Evolutionary conservation across 1,284 basidiomycete genomes (phyloP), one percentile per base, ranked within the genome.

Genomic region (Testicularia cyperi): DNA sequence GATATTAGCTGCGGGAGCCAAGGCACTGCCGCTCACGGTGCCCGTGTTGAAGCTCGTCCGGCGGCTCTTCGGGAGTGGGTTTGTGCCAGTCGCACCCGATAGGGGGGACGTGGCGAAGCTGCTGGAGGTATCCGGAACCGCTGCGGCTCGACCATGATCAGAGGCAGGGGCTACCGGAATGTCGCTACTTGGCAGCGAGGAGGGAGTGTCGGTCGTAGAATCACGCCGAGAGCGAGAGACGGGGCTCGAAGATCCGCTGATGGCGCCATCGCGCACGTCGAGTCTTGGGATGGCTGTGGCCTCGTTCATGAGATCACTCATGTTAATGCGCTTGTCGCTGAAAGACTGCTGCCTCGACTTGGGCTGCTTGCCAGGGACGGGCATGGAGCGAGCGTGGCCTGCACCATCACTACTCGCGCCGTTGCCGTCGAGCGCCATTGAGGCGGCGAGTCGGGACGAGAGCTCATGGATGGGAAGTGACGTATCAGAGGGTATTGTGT

Each of bases 231-330:
- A 62, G n/a, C 22, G 27, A 6, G 25, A 16, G 25, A 46, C 25
- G 10, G 67, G 67, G 31, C 64, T 66, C 6, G 67, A 48, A 5
- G 60, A 42, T 8, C 54, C 49, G 15, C 64, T 66, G n/a, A 51
- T 20, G 35, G 28, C 19, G 1, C 34, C 55, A 10, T 60, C 55
- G 30, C 46, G 44, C 40, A 60, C 19, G 10, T 58, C 55, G 16
- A 58, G 56, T 38, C 38, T 63, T 5, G 60, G 55, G 18, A 56
- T 27, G 22, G 55, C 51, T 5, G 64, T 27, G 2, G 68, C 70
- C 37, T 72, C 70, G 34, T 60, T 52, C 65, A 72, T 72, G 35
- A 72, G 58, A 41, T 66, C 58, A 43, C 67, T 61, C 67, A 70
- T 70, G 45, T 62, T 70, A 40, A 70, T 54, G 42, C 58, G 63